Percentiles rank a stretch among this genome's conserved stretches.
Conservation (phyloP, 2,329 filamentous ascomycete species). For the Fusarium tupiense region DNA sequence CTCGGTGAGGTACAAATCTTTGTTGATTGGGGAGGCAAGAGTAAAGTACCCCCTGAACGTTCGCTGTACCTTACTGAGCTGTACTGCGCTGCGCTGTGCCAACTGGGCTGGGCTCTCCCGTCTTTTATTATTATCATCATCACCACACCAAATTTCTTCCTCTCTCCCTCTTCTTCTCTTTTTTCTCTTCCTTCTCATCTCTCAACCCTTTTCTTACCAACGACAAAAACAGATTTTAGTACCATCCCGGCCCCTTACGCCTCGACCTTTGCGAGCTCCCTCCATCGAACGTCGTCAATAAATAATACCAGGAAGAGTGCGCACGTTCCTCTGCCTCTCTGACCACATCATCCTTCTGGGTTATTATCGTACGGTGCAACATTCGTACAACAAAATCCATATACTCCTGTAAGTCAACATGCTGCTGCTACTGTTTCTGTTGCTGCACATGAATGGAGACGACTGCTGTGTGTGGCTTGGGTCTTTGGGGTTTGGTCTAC, state of each 20-base stretch:
- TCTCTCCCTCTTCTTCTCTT: slow-evolving; percentile 23
- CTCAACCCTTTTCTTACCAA: slow-evolving; percentile 13
- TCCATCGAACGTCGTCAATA: slow-evolving; percentile 33
- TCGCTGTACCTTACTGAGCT: background rate
- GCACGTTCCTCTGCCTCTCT: slow-evolving; percentile 44
- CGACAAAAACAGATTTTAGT: slow-evolving; percentile 14
- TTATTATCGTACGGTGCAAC: slow-evolving; percentile 45
- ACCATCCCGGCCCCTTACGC: slow-evolving; percentile 15
- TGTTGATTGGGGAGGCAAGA: slow-evolving; percentile 30
- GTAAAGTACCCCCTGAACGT: slow-evolving; percentile 11
- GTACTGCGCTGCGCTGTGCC: background rate
- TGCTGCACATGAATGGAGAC: slow-evolving; percentile 37
- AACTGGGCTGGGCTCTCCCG: background rate
- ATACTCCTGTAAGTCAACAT: slow-evolving; percentile 39
- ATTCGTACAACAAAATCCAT: slow-evolving; percentile 40
- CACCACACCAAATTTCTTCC: slow-evolving; percentile 32
- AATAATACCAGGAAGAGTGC: slow-evolving; percentile 31
- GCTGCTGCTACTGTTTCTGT: slow-evolving; percentile 18
- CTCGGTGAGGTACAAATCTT: slow-evolving; percentile 31
- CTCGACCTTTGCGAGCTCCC: slow-evolving; percentile 26
- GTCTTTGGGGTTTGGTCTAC: slow-evolving; percentile 8
- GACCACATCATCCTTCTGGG: slow-evolving; percentile 40
- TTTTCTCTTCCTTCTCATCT: slow-evolving; percentile 23
- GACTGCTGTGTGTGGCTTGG: slow-evolving; percentile 28
- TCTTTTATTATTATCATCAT: slow-evolving; percentile 38